Base-by-base conservation (phyloP, 768 basidiomycete genomes). In the Tricholoma sp. region DNA sequence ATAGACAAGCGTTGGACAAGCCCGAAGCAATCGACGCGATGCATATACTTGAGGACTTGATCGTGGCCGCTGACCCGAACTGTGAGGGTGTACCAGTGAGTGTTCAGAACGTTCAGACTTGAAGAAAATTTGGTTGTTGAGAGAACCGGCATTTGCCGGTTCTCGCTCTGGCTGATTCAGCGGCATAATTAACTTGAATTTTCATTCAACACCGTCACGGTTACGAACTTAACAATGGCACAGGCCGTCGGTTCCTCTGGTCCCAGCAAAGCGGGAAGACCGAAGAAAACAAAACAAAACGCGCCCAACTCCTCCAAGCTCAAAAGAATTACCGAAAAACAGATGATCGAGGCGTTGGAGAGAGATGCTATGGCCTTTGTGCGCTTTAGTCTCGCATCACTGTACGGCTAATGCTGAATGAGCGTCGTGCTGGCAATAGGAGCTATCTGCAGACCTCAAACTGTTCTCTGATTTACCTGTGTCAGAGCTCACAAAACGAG, bases 401-500 rank as follows among this genome's bases (percentile, higher is more conserved):
- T 42, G 1, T 52, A 28, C 12, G 24, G 58, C 12, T 42, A 36
- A 49, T 11, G n/a, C 49, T 63, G 24, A 66, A 55, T 50, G 32
- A 55, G 53, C 28, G 10, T 41, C n/a, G 1, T 6, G 6, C 28
- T 48, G 13, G 29, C 29, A 44, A 13, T 64, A 90, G 88, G 76
- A 77, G 42, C 68, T 82, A 3, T 70, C 80, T 6, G 71, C 73
- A 2, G 80, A 76, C 33, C 66, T 88, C 20, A 79, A 77, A 54
- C 70, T 78, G 3, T 94, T 94, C 68, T 63, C 80, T 18, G 85
- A 90, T 63, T 77, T 94, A 17, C 93, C 92, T 6, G 81, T 96
- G 42, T 94, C 91, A 0, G 78, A 83, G 11, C 69, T 75, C 13
- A 93, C 93, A 2, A 87, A 89, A 65, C 81, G 82, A 71, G 92